Evolutionary conservation across 176 grass and related monocot species (phyloP), one percentile per base, ranked within the genome.

Genomic region (Paspalum notatum): DNA sequence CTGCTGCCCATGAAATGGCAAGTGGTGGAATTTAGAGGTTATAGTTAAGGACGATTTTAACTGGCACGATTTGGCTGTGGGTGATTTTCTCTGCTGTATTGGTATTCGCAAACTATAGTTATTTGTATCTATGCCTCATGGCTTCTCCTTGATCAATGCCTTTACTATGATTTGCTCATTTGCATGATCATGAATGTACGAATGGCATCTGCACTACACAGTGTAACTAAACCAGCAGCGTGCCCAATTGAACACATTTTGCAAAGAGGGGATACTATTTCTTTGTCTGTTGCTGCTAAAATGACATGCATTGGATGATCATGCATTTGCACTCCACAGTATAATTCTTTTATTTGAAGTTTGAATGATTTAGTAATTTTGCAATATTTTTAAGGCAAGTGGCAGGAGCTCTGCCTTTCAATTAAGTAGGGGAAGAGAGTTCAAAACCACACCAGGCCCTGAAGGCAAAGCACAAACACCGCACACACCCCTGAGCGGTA

Each of bases 1-100:
- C 14, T 74, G 51, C 4, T 76, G 16, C 43, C 27, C 51, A 83
- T 12, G 21, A 60, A 9, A 41, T 89, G 76, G 0, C 68, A 43
- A 66, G 9, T 20, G 6, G 37, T 17, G 15, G 8, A 66, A 22
- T 59, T 56, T 64, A 72, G 51, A 26, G 18, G 20, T n/a, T 49
- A 46, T 39, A 47, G 2, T 71, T 39, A 67, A 75, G 52, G 14
- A 66, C 8, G 8, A 72, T 42, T 78, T 10, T 41, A 10, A 32
- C n/a, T 13, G 44, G 6, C 8, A 18, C 10, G 18, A 8, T 43
- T 68, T 4, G 6, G 13, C 50, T 43, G 51, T 62, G 14, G 32
- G 32, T 25, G 15, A 60, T 51, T 50, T 52, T 8, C 62, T 82
- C 4, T 44, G 51, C 12, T 26, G n/a, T 68, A 59, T 58, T 48